Evolutionary conservation across 306 rosid genomes (phyloP).

Genomic region (Medicago arabica): DNA sequence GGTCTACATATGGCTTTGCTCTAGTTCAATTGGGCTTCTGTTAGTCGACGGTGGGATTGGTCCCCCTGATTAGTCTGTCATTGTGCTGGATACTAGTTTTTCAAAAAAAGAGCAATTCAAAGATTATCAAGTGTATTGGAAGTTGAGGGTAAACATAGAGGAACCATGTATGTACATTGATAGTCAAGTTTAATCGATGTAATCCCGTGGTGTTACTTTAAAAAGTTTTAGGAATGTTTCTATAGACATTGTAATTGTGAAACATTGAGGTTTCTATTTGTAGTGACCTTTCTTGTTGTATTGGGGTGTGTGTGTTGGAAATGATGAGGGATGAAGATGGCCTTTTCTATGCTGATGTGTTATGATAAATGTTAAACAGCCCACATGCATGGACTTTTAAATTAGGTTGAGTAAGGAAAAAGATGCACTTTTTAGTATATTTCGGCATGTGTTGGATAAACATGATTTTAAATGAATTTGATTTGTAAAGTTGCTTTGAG

Average conservation of each 20-base stretch:
- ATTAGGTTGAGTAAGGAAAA: constrained; percentile 15
- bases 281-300: neutral
- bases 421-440: neutral
- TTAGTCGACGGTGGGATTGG: no score
- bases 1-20: no score
- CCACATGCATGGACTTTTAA: constrained; percentile 11
- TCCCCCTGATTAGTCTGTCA: no score
- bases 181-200: constrained; percentile 2
- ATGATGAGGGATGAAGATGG: constrained; percentile 13
- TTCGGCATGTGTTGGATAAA: neutral
- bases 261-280: constrained; percentile 14
- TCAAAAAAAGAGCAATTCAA: neutral
- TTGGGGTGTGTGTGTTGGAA: constrained; percentile 21
- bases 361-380: constrained; percentile 8
- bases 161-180: neutral
- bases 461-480: neutral
- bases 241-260: neutral
- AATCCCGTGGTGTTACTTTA: neutral
- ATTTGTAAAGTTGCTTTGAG: neutral
- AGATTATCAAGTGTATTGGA: neutral
- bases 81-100: no score
- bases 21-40: no score
- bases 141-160: neutral
- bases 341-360: constrained; percentile 8
- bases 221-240: constrained; percentile 11